These are phyloP conservation scores for Flammula alnicola DNA, from an alignment of 1,284 basidiomycete species.

Conservation along the genomic window DNA sequence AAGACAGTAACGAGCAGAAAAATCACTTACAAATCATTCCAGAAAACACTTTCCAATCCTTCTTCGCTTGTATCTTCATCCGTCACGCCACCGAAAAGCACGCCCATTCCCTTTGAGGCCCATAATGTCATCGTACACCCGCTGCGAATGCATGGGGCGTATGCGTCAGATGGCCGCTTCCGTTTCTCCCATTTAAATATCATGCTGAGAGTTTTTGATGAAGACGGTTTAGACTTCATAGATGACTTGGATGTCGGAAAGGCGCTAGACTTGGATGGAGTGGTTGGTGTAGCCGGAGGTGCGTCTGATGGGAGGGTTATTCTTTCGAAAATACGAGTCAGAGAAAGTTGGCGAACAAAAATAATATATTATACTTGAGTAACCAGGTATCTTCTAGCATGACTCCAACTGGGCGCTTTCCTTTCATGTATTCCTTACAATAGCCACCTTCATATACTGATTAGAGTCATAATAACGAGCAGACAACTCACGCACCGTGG, in stretches of 20 bases:
- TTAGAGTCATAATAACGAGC: not conserved
- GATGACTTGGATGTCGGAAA: not conserved
- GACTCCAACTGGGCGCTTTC: conserved; percentile 84
- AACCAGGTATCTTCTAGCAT: conserved; percentile 94
- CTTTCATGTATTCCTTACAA: conserved; percentile 90
- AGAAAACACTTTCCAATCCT: conserved; percentile 82
- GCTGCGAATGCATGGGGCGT: conserved; percentile 72
- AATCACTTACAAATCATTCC: conserved; percentile 72
- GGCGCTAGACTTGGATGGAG: conserved; percentile 13
- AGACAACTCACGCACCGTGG: conserved; percentile 59
- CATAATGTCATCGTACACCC: conserved; percentile 89
- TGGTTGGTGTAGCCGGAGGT: conserved; percentile 23
- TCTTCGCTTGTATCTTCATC: conserved; percentile 92
- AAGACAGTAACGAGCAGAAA: not conserved
- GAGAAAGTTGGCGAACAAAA: not conserved
- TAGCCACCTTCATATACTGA: conserved; percentile 76
- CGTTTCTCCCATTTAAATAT: conserved; percentile 85
- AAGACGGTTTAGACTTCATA: conserved; percentile 12
- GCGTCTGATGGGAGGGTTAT: conserved; percentile 30
- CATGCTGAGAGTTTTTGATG: conserved; percentile 36
- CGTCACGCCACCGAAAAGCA: conserved; percentile 91
- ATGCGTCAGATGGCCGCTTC: conserved; percentile 74
- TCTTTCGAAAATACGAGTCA: conserved; percentile 14
- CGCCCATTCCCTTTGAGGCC: conserved; percentile 69
- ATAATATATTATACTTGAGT: conserved; percentile 56